Evolutionary conservation across 805 yeast genomes (phyloP).

Genomic region (Teunomyces pallodes): DNA sequence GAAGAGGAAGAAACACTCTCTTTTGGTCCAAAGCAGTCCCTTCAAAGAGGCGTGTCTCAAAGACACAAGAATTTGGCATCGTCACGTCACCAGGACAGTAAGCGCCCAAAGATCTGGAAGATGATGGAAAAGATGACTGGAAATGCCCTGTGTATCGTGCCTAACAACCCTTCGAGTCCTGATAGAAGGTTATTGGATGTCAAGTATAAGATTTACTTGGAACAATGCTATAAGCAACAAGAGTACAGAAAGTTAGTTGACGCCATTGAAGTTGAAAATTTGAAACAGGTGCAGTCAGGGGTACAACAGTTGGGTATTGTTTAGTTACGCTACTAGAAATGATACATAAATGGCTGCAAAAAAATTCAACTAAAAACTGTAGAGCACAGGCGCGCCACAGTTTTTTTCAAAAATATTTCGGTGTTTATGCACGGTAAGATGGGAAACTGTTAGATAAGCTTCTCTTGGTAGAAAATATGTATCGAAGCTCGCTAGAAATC

Average conservation of each 20-base stretch:
- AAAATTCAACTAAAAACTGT: neutral
- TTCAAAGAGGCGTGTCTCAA: constrained; percentile 51
- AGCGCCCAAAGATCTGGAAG: constrained; percentile 76
- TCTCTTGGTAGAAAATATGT: neutral
- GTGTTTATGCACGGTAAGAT: constrained; percentile 1
- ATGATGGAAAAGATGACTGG: constrained; percentile 85
- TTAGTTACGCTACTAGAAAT: neutral
- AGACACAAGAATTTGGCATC: constrained; percentile 35
- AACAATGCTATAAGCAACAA: constrained; percentile 80
- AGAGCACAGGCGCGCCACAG: neutral
- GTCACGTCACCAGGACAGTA: constrained; percentile 16
- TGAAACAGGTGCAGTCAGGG: constrained; percentile 1
- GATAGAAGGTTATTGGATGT: constrained; percentile 71
- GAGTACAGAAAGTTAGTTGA: constrained; percentile 72
- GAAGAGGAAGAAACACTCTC: constrained; percentile 53
- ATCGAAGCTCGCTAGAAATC: neutral
- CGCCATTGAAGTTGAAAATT: constrained; percentile 29
- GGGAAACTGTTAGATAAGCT: neutral
- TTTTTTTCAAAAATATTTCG: neutral
- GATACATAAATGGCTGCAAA: constrained; percentile 1
- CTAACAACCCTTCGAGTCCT: constrained; percentile 54
- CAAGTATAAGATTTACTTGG: constrained; percentile 83
- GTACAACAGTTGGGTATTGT: neutral
- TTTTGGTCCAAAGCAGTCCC: constrained; percentile 57
- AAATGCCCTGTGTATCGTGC: constrained; percentile 74